Percentiles rank a stretch among this genome's conserved stretches.
phyloP scores from a whole-genome alignment of 495 filamentous ascomycete species.

The Cercophora samala region DNA sequence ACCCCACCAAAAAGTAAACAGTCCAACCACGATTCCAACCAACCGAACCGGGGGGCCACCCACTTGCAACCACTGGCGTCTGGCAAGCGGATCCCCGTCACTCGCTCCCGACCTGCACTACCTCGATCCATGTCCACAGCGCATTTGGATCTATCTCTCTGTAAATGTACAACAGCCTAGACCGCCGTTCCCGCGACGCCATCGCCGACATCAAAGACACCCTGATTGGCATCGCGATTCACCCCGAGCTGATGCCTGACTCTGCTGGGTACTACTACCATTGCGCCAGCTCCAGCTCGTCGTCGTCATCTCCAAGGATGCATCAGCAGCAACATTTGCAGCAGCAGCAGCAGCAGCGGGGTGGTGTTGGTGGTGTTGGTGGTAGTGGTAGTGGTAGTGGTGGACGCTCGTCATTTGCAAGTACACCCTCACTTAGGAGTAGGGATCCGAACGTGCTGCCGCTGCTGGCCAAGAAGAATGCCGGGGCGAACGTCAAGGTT shows the following conservation, averaged over 20 bases:
- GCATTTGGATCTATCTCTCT: too few species aligned
- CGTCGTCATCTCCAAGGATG: conserved; percentile 2
- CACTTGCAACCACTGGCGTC: too few species aligned
- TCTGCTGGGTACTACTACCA: conserved; percentile 32
- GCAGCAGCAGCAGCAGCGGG: neutral
- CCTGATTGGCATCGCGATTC: conserved; percentile 45
- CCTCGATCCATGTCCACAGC: too few species aligned
- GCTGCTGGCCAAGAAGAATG: conserved; percentile 47
- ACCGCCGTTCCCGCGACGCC: conserved; percentile 35
- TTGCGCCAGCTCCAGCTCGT: neutral
- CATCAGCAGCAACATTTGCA: neutral
- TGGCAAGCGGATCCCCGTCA: neutral
- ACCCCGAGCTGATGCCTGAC: conserved; percentile 46
- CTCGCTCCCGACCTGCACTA: too few species aligned
- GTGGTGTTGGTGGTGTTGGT: conserved; percentile 27
- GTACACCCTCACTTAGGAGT: conserved; percentile 68
- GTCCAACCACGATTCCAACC: neutral
- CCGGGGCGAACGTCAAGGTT: conserved; percentile 86
- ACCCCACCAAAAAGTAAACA: conserved; percentile 19
- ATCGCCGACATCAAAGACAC: conserved; percentile 43
- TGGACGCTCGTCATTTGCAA: conserved; percentile 60
- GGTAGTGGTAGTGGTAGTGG: too few species aligned
- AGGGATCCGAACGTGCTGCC: conserved; percentile 57
- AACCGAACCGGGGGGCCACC: too few species aligned
- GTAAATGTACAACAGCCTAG: conserved; percentile 39